These are phyloP conservation scores for Dillenia turbinata DNA, from an alignment of 164 flowering plant species.

Conservation along the genomic window DNA sequence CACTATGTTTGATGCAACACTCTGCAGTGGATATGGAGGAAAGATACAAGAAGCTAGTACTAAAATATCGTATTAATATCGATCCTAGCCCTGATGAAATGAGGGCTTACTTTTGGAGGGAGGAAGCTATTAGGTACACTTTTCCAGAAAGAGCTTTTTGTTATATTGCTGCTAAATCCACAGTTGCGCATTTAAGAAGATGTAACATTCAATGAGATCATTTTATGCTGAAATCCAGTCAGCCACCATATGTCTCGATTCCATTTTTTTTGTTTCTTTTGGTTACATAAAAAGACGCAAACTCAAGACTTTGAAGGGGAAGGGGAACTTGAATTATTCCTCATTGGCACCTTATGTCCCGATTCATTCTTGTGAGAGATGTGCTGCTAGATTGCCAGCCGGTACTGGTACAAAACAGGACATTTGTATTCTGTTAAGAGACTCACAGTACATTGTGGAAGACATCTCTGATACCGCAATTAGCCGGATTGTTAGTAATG, in stretches of 20 bases:
- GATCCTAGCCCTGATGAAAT: slow-evolving; percentile 87
- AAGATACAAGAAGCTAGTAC: slow-evolving; percentile 87
- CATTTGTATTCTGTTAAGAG: slow-evolving; percentile 92
- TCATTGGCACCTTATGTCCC: slow-evolving; percentile 97
- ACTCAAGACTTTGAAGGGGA: no score
- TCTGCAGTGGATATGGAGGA: slow-evolving; percentile 80
- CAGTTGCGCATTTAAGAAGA: slow-evolving; percentile 95
- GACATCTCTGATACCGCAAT: slow-evolving; percentile 85
- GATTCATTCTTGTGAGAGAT: slow-evolving; percentile 94
- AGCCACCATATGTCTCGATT: slow-evolving; percentile 95
- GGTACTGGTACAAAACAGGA: slow-evolving; percentile 98
- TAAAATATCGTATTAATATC: slow-evolving; percentile 85
- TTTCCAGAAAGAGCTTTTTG: slow-evolving; percentile 94
- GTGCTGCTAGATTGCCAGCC: slow-evolving; percentile 98
- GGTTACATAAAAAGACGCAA: no score
- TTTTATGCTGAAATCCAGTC: slow-evolving; percentile 85
- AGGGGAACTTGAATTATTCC: no score
- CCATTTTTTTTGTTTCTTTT: no score
- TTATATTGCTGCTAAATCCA: slow-evolving; percentile 88
- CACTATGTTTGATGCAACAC: slow-evolving; percentile 50
- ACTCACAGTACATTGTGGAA: slow-evolving; percentile 92
- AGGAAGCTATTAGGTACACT: slow-evolving; percentile 80
- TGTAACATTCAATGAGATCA: slow-evolving; percentile 96
- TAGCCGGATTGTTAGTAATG: slow-evolving; percentile 93
- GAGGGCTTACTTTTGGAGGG: slow-evolving; percentile 70